phyloP scores from a whole-genome alignment of 2,329 filamentous ascomycete species.

The Dactylellina haptotyla region DNA sequence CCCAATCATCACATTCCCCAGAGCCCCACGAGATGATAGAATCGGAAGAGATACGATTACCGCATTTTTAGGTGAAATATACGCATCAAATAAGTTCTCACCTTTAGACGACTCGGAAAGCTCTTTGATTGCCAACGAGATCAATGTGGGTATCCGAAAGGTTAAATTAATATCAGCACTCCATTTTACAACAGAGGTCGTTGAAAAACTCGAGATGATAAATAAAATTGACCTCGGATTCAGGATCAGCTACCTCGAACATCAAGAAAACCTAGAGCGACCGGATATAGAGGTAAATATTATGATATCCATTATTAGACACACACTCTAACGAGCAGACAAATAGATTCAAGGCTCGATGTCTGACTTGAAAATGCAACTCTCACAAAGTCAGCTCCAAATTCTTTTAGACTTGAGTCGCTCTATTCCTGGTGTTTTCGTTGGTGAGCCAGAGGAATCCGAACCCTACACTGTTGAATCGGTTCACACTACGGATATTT shows the following conservation, averaged over 20 bases:
- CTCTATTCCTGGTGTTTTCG: conserved; percentile 87
- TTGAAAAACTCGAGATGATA: conserved; percentile 93
- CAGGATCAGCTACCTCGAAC: conserved; percentile 89
- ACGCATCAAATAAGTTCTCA: conserved; percentile 91
- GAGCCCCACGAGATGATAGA: conserved; percentile 59
- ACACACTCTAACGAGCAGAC: not conserved
- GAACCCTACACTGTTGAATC: conserved; percentile 74
- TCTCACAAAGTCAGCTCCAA: conserved; percentile 90
- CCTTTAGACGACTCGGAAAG: conserved; percentile 80
- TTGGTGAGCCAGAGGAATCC: conserved; percentile 77
- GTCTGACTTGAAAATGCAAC: conserved; percentile 88
- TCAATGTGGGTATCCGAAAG: conserved; percentile 90
- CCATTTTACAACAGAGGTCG: conserved; percentile 74
- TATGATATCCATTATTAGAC: not conserved
- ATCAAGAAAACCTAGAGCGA: conserved; percentile 77
- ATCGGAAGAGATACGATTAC: conserved; percentile 85
- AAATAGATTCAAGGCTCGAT: conserved; percentile 79
- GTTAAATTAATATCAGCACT: conserved; percentile 90
- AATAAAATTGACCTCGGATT: conserved; percentile 96
- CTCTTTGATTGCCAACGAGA: conserved; percentile 82
- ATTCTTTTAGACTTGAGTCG: conserved; percentile 87
- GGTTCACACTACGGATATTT: conserved; percentile 60
- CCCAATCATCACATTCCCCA: conserved; percentile 93
- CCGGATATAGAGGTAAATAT: conserved; percentile 77
- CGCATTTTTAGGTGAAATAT: conserved; percentile 95